A percentile compares a stretch with the other conserved stretches of the same genome.
Conservation (phyloP, 495 filamentous ascomycete genomes). For the Wilcoxina mikolae region DNA sequence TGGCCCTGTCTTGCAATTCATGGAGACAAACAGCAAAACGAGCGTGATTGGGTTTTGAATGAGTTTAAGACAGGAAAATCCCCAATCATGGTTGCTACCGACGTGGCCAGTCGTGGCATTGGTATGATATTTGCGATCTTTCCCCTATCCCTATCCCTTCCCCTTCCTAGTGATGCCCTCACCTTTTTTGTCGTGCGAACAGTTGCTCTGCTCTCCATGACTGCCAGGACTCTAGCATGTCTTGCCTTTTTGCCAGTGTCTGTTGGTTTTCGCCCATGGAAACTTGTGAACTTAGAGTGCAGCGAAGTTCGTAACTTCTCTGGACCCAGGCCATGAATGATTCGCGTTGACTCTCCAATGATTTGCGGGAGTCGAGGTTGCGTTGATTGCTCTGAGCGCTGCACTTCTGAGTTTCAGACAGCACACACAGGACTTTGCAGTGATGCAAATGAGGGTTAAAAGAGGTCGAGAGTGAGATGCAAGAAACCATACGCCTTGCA, state of each 20-base stretch:
- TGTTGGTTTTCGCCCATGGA: constrained; percentile 31
- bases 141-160: constrained; percentile 34
- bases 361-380: constrained; percentile 18
- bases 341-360: constrained; percentile 2
- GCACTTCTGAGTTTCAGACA: constrained; percentile 30
- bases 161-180: constrained; percentile 27
- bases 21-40: constrained; percentile 98
- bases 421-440: constrained; percentile 28
- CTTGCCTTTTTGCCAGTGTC: constrained; percentile 29
- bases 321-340: constrained; percentile 4
- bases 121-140: constrained; percentile 73
- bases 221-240: constrained; percentile 29
- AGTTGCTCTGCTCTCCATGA: constrained; percentile 76
- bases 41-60: constrained; percentile 98
- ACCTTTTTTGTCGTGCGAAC: constrained; percentile 30
- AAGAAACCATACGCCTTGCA: constrained; percentile 24
- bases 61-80: constrained; percentile 97
- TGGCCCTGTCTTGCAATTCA: constrained; percentile 98
- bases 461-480: constrained; percentile 29
- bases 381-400: constrained; percentile 26
- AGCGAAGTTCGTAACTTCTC: constrained; percentile 24
- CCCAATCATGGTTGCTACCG: constrained; percentile 95
- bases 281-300: constrained; percentile 30
- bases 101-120: constrained; percentile 98
- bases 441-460: constrained; percentile 26